A percentile compares a stretch with the other conserved stretches of the same genome.
These are phyloP conservation scores for Aspergillus sclerotiicarbonarius DNA, from an alignment of 495 filamentous ascomycete species.

Conservation along the genomic window DNA sequence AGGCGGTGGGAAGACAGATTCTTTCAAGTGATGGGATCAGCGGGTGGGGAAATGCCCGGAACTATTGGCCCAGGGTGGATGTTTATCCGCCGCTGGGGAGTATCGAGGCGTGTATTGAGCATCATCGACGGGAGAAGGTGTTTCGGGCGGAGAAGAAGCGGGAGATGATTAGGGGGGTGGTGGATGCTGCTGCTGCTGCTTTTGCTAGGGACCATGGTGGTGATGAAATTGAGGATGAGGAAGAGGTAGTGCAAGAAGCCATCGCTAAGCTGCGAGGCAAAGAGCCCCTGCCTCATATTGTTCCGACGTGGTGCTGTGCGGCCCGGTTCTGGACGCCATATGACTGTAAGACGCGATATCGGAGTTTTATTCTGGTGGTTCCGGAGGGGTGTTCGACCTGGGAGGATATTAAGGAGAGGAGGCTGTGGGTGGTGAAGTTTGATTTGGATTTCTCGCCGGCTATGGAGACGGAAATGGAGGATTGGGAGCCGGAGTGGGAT, in stretches of 20 bases:
- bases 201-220: background rate
- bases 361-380: background rate
- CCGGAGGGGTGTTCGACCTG: background rate
- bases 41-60: background rate
- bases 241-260: background rate
- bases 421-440: background rate
- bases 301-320: background rate
- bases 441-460: background rate
- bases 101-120: constrained; percentile 1
- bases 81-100: background rate
- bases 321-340: background rate
- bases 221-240: background rate
- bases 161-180: background rate
- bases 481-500: background rate
- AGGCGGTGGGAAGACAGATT: background rate
- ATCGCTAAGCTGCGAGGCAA: background rate
- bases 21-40: background rate
- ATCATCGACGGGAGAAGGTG: background rate
- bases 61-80: constrained; percentile 1
- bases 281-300: constrained; percentile 5
- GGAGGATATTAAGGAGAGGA: background rate
- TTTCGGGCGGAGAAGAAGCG: background rate
- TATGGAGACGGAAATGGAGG: background rate
- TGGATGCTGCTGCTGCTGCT: background rate
- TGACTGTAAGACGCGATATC: background rate